Conservation (phyloP, 306 rosid species). For the Cucumis hystrix region DNA sequence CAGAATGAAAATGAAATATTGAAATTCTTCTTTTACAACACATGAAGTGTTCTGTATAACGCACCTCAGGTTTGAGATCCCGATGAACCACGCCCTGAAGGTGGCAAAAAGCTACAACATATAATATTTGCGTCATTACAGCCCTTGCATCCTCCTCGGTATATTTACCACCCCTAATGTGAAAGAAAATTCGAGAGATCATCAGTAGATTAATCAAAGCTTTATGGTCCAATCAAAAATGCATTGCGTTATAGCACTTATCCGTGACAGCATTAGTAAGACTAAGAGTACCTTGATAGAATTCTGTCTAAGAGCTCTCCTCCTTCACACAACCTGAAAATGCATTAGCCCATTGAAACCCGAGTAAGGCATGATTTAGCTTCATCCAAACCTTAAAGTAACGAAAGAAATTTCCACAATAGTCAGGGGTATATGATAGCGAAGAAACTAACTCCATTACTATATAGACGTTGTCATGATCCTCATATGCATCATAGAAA, state of each 20-base stretch:
- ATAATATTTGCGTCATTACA: conserved; percentile 64
- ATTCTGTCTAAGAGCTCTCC: conserved; percentile 95
- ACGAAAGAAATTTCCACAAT: neutral
- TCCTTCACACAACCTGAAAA: conserved; percentile 74
- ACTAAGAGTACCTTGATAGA: conserved; percentile 46
- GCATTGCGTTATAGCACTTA: neutral
- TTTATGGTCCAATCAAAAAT: neutral
- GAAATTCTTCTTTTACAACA: neutral
- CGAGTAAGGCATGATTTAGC: neutral
- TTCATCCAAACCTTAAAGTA: neutral
- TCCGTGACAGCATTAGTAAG: neutral
- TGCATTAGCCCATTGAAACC: neutral
- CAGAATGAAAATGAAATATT: neutral
- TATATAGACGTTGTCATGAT: conserved; percentile 74
- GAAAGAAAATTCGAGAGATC: conserved; percentile 5
- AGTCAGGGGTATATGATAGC: neutral
- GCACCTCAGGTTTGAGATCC: conserved; percentile 94
- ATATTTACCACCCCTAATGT: conserved; percentile 73
- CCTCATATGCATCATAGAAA: conserved; percentile 78
- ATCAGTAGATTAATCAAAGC: neutral
- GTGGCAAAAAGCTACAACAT: conserved; percentile 80
- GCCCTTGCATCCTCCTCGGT: conserved; percentile 87
- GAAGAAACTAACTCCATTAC: conserved; percentile 76
- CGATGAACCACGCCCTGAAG: conserved; percentile 96
- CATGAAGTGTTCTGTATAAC: neutral